phyloP scores from a whole-genome alignment of 75 land plant species.

The Cunninghamia lanceolata region DNA sequence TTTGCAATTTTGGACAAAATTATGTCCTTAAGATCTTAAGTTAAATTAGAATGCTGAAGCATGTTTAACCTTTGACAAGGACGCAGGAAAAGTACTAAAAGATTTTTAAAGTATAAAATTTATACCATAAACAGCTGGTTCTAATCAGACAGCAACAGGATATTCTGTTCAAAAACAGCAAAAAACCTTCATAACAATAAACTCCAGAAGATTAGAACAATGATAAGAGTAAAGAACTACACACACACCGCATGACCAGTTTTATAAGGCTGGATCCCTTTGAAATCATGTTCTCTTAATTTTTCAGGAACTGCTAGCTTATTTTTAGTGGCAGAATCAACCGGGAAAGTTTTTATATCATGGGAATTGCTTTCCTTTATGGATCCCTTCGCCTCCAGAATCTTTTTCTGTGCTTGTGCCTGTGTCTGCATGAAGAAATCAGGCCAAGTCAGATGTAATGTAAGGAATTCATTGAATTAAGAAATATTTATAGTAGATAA shows the following conservation, averaged over 20 bases:
- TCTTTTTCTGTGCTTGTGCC: conserved; percentile 48
- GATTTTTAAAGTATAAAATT: background rate
- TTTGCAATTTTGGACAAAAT: too few relatives aligned
- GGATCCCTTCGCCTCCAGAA: conserved; percentile 30
- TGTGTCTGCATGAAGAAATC: conserved; percentile 37
- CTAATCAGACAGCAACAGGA: background rate
- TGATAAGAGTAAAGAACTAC: background rate
- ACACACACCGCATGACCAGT: conserved; percentile 25
- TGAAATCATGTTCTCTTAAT: background rate
- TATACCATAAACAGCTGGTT: background rate
- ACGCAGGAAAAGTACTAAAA: background rate
- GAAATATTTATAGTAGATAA: background rate
- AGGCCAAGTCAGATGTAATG: background rate
- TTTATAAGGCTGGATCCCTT: conserved; percentile 16
- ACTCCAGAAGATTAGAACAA: background rate
- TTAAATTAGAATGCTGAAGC: background rate
- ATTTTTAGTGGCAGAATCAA: background rate
- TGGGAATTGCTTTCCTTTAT: background rate
- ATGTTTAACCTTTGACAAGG: background rate
- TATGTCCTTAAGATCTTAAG: too few relatives aligned
- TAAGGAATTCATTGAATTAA: background rate
- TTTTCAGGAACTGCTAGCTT: background rate
- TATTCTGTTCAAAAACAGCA: background rate
- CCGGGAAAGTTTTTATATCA: background rate
- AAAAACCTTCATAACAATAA: background rate